These are phyloP conservation scores for Dissophora globulifera DNA, from an alignment of 192 early-diverging fungal species.

Conservation along the genomic window DNA sequence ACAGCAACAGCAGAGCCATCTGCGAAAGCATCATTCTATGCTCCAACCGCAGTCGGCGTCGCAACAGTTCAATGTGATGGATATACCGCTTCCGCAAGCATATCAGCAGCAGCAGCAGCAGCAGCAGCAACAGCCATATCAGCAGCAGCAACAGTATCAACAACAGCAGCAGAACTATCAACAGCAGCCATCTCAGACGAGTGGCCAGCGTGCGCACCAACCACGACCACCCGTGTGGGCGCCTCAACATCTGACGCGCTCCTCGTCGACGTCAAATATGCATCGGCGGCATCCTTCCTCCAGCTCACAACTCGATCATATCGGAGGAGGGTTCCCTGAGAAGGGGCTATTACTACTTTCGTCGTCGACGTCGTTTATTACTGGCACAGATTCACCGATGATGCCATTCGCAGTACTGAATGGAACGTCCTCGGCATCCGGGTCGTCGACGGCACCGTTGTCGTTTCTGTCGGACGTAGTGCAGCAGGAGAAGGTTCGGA, in stretches of 20 bases:
- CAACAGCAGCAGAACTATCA: conserved; percentile 1
- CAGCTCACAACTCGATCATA: conserved; percentile 10
- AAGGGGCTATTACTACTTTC: conserved; percentile 27
- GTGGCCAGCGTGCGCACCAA: conserved; percentile 4
- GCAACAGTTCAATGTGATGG: not conserved
- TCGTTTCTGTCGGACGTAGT: conserved; percentile 42
- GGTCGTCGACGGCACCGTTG: conserved; percentile 3
- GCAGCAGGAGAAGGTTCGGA: conserved; percentile 43
- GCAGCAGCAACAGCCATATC: conserved; percentile 18
- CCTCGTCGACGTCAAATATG: conserved; percentile 21
- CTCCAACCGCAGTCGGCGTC: conserved; percentile 12
- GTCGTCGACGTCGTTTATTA: conserved; percentile 36
- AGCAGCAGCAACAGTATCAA: conserved; percentile 2
- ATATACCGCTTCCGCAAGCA: not conserved
- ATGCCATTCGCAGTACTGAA: conserved; percentile 5
- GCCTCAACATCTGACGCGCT: conserved; percentile 21
- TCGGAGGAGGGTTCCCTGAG: too few relatives aligned
- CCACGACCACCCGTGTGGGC: conserved; percentile 42
- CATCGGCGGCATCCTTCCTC: conserved; percentile 37
- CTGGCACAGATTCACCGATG: conserved; percentile 28
- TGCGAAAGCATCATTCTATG: conserved; percentile 45
- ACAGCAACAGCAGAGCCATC: not conserved
- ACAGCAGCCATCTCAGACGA: conserved; percentile 17
- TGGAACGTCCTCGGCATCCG: conserved; percentile 4
- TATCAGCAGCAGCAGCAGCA: conserved; percentile 2